Conservation (phyloP, 495 filamentous ascomycete genomes). For the Penicillium verhagenii region DNA sequence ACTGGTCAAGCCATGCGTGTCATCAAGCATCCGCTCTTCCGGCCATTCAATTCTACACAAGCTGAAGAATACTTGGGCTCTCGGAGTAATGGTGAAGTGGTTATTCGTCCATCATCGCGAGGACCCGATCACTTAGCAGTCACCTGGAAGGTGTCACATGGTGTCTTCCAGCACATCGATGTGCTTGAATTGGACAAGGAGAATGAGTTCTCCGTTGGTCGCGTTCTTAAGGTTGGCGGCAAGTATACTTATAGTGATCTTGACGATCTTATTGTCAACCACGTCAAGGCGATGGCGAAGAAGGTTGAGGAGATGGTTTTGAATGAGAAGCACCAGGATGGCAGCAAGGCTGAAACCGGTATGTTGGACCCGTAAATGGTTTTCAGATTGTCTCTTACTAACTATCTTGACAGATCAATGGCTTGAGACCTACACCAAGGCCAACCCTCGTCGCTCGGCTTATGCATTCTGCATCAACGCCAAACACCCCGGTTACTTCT, state of each 20-base stretch:
- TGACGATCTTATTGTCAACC: slow-evolving; percentile 94
- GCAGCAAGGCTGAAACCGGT: slow-evolving; percentile 81
- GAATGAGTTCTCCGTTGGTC: slow-evolving; percentile 90
- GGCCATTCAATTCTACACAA: slow-evolving; percentile 86
- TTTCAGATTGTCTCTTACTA: slow-evolving; percentile 5
- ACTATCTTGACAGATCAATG: slow-evolving; percentile 68
- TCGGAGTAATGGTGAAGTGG: slow-evolving; percentile 80
- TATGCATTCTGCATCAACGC: slow-evolving; percentile 94
- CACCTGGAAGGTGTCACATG: slow-evolving; percentile 97
- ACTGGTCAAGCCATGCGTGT: slow-evolving; percentile 84
- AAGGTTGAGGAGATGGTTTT: slow-evolving; percentile 96
- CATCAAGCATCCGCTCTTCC: slow-evolving; percentile 95
- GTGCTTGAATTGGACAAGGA: slow-evolving; percentile 96
- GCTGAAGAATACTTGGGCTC: slow-evolving; percentile 91
- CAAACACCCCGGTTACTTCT: slow-evolving; percentile 92
- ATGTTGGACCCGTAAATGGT: slow-evolving; percentile 37
- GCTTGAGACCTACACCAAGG: slow-evolving; percentile 91
- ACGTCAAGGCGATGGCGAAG: slow-evolving; percentile 95
- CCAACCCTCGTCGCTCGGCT: slow-evolving; percentile 88
- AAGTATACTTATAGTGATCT: slow-evolving; percentile 92
- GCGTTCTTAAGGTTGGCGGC: slow-evolving; percentile 75
- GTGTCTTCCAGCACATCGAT: slow-evolving; percentile 94
- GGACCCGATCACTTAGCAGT: slow-evolving; percentile 92
- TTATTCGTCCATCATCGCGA: slow-evolving; percentile 92
- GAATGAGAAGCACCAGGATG: slow-evolving; percentile 85